Evolutionary conservation across 2,329 filamentous ascomycete species (phyloP), one percentile per base, ranked within the genome.

Genomic region (Penicillium sp.): DNA sequence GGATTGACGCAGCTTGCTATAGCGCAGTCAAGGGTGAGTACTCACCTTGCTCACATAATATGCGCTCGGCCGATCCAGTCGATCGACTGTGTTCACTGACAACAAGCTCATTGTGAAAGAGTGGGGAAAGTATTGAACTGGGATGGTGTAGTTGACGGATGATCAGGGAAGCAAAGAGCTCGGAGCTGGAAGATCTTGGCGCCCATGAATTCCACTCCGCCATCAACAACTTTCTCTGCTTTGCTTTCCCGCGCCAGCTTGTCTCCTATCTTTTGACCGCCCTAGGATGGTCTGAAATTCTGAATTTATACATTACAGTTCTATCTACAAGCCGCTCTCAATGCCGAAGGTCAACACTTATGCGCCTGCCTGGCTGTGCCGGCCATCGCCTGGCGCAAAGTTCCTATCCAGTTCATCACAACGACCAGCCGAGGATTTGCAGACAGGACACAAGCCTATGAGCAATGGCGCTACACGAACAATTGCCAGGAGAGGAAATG

Each of bases 51-150:
- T 85, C 55, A 83, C 80, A 65, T 91, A 95, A 75, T 99, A 99
- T 63, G 92, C 91, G 69, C 92, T 97, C 14, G 93, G 92, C 72
- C 86, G 87, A 73, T 99, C 93, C 56, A 99, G 82, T 53, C 93
- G 81, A 42, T 97, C 92, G 55, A 97, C 88, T 6, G 93, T 97
- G 69, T 67, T 67, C 31, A 60, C 47, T 31, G 53, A 38, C 25
- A 58, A 43, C 10, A 60, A 46, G 18, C 59, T 64, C 68, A 71
- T 71, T 9, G 16, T 57, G 41, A 19, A 54, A 35, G 31, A 2
- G 12, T 35, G 16, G 13, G 16, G 22, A 10, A 35, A 40, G 22
- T 3, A 18, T 12, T 35, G 43, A 40, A 37, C 10, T 31, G 19
- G 16, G 22, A 18, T 19, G 22, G 38, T n/a, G 36, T 50, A 12